Evolutionary conservation across 139 green algal genomes (phyloP).

Genomic region (Mesotaenium endlicherianum): DNA sequence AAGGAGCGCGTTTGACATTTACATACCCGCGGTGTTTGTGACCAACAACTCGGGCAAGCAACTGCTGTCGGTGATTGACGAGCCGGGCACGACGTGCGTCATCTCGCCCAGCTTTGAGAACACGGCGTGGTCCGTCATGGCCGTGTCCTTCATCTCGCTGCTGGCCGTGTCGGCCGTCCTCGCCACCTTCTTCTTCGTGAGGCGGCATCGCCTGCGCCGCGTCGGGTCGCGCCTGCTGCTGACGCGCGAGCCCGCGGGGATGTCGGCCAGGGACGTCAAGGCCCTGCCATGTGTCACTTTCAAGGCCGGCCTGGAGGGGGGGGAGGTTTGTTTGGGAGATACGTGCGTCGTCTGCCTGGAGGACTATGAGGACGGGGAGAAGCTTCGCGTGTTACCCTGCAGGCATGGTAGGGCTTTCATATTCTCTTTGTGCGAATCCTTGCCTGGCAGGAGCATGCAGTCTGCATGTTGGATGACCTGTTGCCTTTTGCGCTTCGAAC

Average conservation of each 20-base stretch:
- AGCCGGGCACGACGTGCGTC: background rate
- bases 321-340: background rate
- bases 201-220: constrained; percentile 32
- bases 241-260: background rate
- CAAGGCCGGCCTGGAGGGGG: background rate
- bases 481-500: too few relatives aligned
- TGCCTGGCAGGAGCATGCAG: too few relatives aligned
- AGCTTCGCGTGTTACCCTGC: constrained; percentile 54
- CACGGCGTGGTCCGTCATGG: constrained; percentile 41
- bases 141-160: constrained; percentile 47
- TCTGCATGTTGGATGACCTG: too few relatives aligned
- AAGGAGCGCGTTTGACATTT: constrained; percentile 15
- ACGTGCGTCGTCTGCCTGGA: constrained; percentile 57
- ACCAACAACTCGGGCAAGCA: constrained; percentile 31
- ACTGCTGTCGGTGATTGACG: background rate
- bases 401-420: constrained; percentile 42
- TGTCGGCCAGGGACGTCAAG: constrained; percentile 41
- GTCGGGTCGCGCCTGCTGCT: background rate
- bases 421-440: constrained; percentile 2
- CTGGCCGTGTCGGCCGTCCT: constrained; percentile 43
- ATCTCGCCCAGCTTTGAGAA: constrained; percentile 41
- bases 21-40: constrained; percentile 47
- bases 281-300: constrained; percentile 42
- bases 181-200: constrained; percentile 47
- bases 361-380: constrained; percentile 53